Base-by-base conservation (phyloP, 2,329 filamentous ascomycete genomes). In the Fusarium solani-melongenae region DNA sequence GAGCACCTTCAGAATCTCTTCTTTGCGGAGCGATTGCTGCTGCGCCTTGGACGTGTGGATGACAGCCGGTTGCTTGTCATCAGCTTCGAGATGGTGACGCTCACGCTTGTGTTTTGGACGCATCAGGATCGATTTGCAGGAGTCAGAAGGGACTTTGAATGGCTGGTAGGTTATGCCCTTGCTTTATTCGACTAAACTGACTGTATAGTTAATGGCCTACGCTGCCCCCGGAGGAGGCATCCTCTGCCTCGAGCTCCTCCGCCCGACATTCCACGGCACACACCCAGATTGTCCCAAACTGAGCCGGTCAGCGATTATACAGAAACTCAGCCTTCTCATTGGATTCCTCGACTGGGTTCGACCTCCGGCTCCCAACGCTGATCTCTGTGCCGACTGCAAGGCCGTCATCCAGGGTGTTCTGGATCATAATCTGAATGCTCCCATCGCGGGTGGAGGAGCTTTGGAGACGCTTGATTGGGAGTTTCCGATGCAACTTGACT, bases 1-100 rank as follows among this genome's bases (percentile, higher is more conserved):
- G 84, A 87, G 24, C 85, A 88, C 53, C 79, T 90, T 0, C 86
- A 90, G 46, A 91, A 90, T 41, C 81, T 88, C 4, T 91, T 92
- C 66, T 85, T 92, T 11, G 81, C 91, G 7, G 87, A 91, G 64
- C 83, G 90, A 17, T 83, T 91, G 0, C 79, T 91, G 10, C 82
- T 88, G 24, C 88, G 87, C 20, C 78, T 80, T 4, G 82, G 83
- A 0, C 78, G 83, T 14, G 72, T 79, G 0, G 81, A 83, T 10
- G 79, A 83, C 10, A 82, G 82, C 0, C 80, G 84, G 15, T 78
- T 87, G 11, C 77, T 88, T 8, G 77, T 83, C 1, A 82, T 85
- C 24, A 87, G 86, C 44, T 86, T 84, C 24, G 83, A 88, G 69
- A 83, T 88, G 79, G 84, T 88, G 1, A 82, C 82, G 1, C 73